A percentile compares a stretch with the other conserved stretches of the same genome.
These are phyloP conservation scores for Ceratorhiza oryzae-sativae DNA, from an alignment of 1,284 basidiomycete species.

Conservation along the genomic window DNA sequence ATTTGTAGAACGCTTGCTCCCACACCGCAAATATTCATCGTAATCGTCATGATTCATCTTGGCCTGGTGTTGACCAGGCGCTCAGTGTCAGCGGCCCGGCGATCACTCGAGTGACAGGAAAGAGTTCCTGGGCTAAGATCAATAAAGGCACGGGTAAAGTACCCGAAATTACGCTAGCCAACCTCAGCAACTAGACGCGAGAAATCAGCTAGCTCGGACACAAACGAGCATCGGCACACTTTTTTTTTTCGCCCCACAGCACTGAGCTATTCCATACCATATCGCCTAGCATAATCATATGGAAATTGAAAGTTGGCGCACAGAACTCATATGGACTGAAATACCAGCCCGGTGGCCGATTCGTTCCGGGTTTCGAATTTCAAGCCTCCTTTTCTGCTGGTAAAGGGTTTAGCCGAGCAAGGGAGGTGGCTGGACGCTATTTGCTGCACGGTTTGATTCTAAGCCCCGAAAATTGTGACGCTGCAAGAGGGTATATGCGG, in stretches of 20 bases:
- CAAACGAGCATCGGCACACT: too few relatives aligned
- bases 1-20: background rate
- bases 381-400: background rate
- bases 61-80: background rate
- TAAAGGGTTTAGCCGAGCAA: background rate
- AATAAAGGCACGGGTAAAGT: background rate
- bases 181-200: background rate
- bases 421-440: background rate
- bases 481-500: background rate
- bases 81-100: background rate
- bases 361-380: constrained; percentile 7
- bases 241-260: too few relatives aligned
- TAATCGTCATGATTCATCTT: background rate
- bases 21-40: too few relatives aligned
- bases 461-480: background rate
- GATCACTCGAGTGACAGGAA: background rate
- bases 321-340: constrained; percentile 8
- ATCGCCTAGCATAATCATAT: background rate
- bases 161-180: background rate
- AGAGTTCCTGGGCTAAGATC: constrained; percentile 7
- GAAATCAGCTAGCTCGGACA: background rate
- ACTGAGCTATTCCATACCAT: too few relatives aligned
- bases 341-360: constrained; percentile 1
- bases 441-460: background rate
- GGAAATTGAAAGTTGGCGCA: background rate